Base-by-base conservation (phyloP, 306 rosid species). In the Heteromeles arbutifolia region DNA sequence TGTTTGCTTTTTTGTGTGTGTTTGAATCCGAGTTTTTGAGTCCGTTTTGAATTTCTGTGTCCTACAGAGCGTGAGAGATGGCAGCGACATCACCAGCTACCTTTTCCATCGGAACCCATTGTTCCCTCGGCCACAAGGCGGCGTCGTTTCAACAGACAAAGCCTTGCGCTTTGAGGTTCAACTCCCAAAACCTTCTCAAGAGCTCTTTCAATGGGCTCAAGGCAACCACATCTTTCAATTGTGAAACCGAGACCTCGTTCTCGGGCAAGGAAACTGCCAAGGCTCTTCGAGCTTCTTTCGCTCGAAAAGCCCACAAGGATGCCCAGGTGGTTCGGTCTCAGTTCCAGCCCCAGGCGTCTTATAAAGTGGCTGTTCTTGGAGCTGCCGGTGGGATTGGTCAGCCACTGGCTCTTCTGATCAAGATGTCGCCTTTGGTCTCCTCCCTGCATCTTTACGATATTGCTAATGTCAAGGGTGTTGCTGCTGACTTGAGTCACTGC, bases 371-470 rank as follows among this genome's bases (percentile, higher is more conserved):
- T 7, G 83, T 95, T 81, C 97, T 95, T 29, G 98, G 98, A 64
- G 96, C 98, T 73, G 97, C 90, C 18, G 98, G 98, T 62, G 98
- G 98, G 72, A 95, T 95, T 3, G 99, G 99, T 57, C 99, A 95
- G 77, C 92, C 97, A 1, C 61, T 95, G n/a, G 69, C 99, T 2
- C 97, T 95, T 80, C 97, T 95, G 43, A 83, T 92, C 78, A 95
- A 95, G 87, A 95, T 95, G 99, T 95, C 99, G 7, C 99, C 99
- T 1, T 85, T 95, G 69, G 88, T 95, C 68, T 89, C 99, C 10
- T 69, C 85, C 79, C 82, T 95, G 75, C 88, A 95, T 80, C 93
- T 95, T n/a, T 95, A 95, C 34, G 99, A 92, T 89, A 81, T 95
- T 59, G 97, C 96, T 0, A 90, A 95, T 81, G 99, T 95, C 77